phyloP scores from a whole-genome alignment of 2,329 filamentous ascomycete species.

The Alternaria ethzedia region DNA sequence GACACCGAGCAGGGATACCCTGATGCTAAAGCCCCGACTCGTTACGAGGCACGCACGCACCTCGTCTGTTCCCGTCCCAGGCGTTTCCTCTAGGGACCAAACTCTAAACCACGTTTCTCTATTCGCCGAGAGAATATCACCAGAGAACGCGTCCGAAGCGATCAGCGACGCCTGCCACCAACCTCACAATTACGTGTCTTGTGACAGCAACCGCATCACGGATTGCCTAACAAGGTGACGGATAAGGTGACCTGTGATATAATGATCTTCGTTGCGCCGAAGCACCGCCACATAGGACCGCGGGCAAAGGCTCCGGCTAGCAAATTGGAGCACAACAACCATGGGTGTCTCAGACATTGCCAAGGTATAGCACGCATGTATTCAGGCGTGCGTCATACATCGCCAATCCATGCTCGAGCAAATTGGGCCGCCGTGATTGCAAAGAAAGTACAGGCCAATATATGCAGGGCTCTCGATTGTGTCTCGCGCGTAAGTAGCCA shows the following conservation, averaged over 20 bases:
- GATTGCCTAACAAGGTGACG: not conserved
- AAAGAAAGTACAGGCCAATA: not conserved
- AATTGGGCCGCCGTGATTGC: constrained; percentile 1
- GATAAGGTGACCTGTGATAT: not conserved
- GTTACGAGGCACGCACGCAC: constrained; percentile 13
- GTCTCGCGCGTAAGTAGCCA: not conserved
- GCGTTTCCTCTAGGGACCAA: constrained; percentile 4
- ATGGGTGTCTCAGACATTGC: not conserved
- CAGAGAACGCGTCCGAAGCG: not conserved
- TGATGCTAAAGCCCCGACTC: constrained; percentile 6
- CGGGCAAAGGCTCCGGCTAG: not conserved
- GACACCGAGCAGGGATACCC: constrained; percentile 4
- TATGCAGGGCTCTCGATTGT: constrained; percentile 8
- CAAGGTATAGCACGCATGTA: not conserved
- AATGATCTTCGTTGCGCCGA: constrained; percentile 6
- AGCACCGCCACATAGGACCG: constrained; percentile 7
- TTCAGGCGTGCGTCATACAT: not conserved
- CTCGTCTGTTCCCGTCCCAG: constrained; percentile 14
- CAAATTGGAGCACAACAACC: not conserved
- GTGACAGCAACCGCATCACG: not conserved
- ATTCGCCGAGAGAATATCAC: not conserved
- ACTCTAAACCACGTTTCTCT: constrained; percentile 11
- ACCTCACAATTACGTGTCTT: not conserved
- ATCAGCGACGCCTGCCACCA: not conserved
- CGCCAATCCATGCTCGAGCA: not conserved